Base-by-base conservation (phyloP, 1,139 yeast genomes). In the Yamadazyma dendronema region DNA sequence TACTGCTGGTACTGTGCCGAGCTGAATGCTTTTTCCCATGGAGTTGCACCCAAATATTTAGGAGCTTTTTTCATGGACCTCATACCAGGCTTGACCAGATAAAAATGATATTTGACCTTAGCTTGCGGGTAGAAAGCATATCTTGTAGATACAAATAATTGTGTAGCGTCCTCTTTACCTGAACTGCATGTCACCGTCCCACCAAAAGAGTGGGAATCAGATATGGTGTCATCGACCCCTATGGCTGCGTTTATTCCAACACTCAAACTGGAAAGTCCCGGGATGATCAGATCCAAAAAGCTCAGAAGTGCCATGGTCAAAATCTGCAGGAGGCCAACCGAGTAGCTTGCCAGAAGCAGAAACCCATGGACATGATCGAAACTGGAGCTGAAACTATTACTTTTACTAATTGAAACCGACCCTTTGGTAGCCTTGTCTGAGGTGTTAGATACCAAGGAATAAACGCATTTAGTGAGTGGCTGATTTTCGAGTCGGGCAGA, bases 101-200 rank as follows among this genome's bases (percentile, higher is more conserved):
- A 43, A 6, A 33, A 33, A 5, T 34, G 43, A n/a, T 41, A 40
- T 17, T 49, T 30, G 8, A 44, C 42, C 26, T 35, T 32, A 8
- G 48, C 48, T 7, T 47, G 32, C 5, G 52, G 50, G 30, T 37
- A 43, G 19, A 41, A 42, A 3, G 35, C 27, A 28, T 44, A 46
- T 8, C 44, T 21, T 4, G 42, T 16, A 29, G 38, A 41, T 13
- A 42, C 37, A 37, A 48, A 46, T 38, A 48, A 26, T 32, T 48
- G 52, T 3, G 36, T 43, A 6, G 35, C 30, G 17, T 46, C 42
- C 12, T 37, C 36, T 2, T n/a, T 15, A 2, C 43, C 44, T 3
- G 52, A 33, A 10, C 25, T 16, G 33, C 52, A 48, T 9, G 37
- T 27, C 2, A 47, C 31, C 2, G 48, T 32, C 2, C 52, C 50